These are phyloP conservation scores for Yamadazyma atmosphaerica DNA, from an alignment of 1,139 yeast genomes.

Conservation along the genomic window DNA sequence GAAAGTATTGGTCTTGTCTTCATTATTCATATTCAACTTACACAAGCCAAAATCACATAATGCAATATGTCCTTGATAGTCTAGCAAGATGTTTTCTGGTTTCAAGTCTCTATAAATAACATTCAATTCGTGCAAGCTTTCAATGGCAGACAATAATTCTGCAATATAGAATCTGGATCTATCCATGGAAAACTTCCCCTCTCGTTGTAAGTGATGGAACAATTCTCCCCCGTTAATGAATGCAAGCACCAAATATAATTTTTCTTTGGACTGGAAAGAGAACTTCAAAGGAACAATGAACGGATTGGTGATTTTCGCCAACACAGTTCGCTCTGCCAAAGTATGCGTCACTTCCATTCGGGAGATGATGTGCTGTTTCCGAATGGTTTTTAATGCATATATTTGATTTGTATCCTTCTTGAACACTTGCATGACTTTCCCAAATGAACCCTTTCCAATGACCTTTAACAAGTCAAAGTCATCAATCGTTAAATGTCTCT, in stretches of 20 bases:
- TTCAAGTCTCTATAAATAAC: slow-evolving; percentile 93
- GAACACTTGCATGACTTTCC: slow-evolving; percentile 97
- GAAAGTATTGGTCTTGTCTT: slow-evolving; percentile 88
- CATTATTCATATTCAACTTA: slow-evolving; percentile 86
- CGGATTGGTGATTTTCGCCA: slow-evolving; percentile 93
- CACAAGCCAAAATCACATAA: slow-evolving; percentile 96
- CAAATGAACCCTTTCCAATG: slow-evolving; percentile 96
- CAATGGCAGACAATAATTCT: slow-evolving; percentile 88
- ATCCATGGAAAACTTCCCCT: slow-evolving; percentile 85
- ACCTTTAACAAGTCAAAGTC: slow-evolving; percentile 93
- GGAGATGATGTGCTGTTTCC: slow-evolving; percentile 92
- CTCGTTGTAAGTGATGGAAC: slow-evolving; percentile 90
- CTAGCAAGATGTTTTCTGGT: slow-evolving; percentile 91
- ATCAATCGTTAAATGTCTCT: slow-evolving; percentile 75
- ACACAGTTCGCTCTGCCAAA: slow-evolving; percentile 89
- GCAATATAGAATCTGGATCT: slow-evolving; percentile 93
- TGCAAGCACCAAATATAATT: slow-evolving; percentile 83
- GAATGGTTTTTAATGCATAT: slow-evolving; percentile 88
- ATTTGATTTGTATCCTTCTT: slow-evolving; percentile 93
- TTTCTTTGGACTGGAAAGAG: slow-evolving; percentile 94
- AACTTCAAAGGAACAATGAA: slow-evolving; percentile 97
- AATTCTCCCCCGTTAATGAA: slow-evolving; percentile 97
- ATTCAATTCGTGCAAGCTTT: slow-evolving; percentile 84
- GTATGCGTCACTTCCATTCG: slow-evolving; percentile 96
- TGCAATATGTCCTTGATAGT: slow-evolving; percentile 96